Percentiles rank a stretch among this genome's conserved stretches.
Evolutionary conservation across 2,329 filamentous ascomycete species (phyloP).

Genomic region (Aureobasidium sp.): DNA sequence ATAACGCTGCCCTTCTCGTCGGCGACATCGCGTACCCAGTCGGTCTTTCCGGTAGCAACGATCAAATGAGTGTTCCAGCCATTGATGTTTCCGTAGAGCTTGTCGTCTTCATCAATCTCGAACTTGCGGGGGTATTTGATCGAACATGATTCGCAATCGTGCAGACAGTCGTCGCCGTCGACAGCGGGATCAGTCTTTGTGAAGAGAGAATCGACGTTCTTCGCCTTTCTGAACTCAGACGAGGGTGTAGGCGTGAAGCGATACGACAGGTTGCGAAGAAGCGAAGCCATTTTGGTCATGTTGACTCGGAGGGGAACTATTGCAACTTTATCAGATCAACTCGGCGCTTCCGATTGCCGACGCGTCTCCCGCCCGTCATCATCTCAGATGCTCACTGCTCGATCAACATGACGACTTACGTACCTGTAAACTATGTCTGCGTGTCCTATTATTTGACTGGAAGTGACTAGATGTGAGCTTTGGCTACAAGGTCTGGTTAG

Average conservation of each 20-base stretch:
- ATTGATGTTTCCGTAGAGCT: slow-evolving; percentile 76
- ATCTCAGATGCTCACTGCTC: background rate
- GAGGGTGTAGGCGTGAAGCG: slow-evolving; percentile 20
- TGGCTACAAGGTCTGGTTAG: background rate
- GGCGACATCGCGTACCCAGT: slow-evolving; percentile 84
- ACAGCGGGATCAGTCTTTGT: slow-evolving; percentile 61
- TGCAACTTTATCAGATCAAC: slow-evolving; percentile 1
- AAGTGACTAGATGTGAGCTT: background rate
- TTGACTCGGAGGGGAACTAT: background rate
- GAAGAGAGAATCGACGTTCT: slow-evolving; percentile 53
- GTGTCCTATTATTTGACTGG: background rate
- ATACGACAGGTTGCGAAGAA: slow-evolving; percentile 18
- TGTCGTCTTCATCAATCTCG: slow-evolving; percentile 64
- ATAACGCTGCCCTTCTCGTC: slow-evolving; percentile 66
- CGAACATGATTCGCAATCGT: slow-evolving; percentile 75
- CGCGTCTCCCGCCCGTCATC: background rate
- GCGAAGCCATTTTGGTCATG: slow-evolving; percentile 18
- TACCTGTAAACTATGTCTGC: background rate
- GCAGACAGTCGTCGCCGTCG: slow-evolving; percentile 82
- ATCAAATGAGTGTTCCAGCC: slow-evolving; percentile 84
- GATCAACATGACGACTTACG: background rate
- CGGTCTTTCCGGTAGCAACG: slow-evolving; percentile 89
- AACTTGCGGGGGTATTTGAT: slow-evolving; percentile 69
- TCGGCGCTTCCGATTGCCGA: background rate
- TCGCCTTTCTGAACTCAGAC: slow-evolving; percentile 39